These are phyloP conservation scores for Hamamelis virginiana DNA, from an alignment of 164 flowering plant genomes.

Conservation along the genomic window DNA sequence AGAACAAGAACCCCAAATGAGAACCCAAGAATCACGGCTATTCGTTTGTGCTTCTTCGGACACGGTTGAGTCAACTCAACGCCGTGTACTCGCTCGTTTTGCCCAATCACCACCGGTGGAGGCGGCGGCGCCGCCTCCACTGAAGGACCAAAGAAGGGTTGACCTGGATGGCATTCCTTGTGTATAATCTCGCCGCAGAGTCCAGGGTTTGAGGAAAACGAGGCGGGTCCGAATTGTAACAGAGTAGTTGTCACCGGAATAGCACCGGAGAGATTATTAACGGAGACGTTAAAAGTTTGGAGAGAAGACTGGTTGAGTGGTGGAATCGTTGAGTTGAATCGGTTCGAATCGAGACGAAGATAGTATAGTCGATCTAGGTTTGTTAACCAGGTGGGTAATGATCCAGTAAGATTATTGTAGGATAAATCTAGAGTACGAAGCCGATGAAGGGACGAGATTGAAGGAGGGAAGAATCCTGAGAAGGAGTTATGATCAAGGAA, in stretches of 20 bases:
- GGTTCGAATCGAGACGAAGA: conserved; percentile 63
- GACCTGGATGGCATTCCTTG: conserved; percentile 43
- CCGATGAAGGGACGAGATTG: conserved; percentile 57
- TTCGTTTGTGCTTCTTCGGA: conserved; percentile 24
- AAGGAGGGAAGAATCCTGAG: conserved; percentile 70
- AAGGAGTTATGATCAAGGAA: conserved; percentile 71
- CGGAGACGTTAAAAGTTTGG: conserved; percentile 61
- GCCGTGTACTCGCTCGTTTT: conserved; percentile 35
- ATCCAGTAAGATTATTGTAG: conserved; percentile 56
- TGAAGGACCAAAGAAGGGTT: conserved; percentile 49
- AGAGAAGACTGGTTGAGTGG: conserved; percentile 71
- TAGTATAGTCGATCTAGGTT: conserved; percentile 42
- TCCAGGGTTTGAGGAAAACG: conserved; percentile 53
- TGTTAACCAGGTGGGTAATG: conserved; percentile 42
- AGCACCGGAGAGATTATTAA: conserved; percentile 62
- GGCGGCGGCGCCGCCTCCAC: conserved; percentile 21
- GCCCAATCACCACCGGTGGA: conserved; percentile 27
- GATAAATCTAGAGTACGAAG: conserved; percentile 70
- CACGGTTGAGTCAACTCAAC: conserved; percentile 24
- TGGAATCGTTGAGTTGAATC: conserved; percentile 73
- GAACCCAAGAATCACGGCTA: conserved; percentile 39
- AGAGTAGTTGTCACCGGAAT: conserved; percentile 65
- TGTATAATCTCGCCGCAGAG: conserved; percentile 78
- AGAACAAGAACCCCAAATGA: conserved; percentile 32
- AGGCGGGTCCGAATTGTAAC: conserved; percentile 33